Evolutionary conservation across 2,329 filamentous ascomycete genomes (phyloP).

Genomic region (Arthrobotrys pseudoclavata): DNA sequence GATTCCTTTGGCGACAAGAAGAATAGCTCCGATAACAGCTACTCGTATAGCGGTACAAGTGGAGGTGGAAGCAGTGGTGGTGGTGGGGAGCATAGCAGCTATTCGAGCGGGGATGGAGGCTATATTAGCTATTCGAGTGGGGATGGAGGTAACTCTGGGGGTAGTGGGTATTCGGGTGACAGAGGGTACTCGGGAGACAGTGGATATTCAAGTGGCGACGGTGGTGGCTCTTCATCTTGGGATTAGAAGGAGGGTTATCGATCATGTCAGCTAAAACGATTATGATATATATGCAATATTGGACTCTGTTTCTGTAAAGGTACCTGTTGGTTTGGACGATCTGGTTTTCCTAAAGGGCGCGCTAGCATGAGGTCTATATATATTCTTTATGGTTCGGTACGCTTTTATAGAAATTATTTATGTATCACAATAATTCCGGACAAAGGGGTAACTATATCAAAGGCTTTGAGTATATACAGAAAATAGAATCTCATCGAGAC

Average conservation of each 20-base stretch:
- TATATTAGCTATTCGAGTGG: background rate
- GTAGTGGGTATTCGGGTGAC: background rate
- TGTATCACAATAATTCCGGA: background rate
- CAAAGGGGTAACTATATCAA: background rate
- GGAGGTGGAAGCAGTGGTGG: background rate
- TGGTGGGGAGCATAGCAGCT: background rate
- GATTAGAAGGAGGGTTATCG: background rate
- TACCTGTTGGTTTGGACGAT: background rate
- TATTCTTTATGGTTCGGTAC: background rate
- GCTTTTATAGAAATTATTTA: background rate
- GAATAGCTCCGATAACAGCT: background rate
- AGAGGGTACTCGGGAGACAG: slow-evolving; percentile 3
- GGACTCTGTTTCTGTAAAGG: background rate
- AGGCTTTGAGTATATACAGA: slow-evolving; percentile 3
- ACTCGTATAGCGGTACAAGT: slow-evolving; percentile 7
- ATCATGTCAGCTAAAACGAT: background rate
- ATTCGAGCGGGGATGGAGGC: slow-evolving; percentile 8
- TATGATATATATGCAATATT: background rate
- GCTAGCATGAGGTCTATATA: background rate
- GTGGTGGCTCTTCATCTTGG: slow-evolving; percentile 14
- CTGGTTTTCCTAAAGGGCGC: background rate
- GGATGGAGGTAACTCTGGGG: slow-evolving; percentile 2
- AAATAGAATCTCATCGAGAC: background rate
- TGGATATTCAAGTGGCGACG: background rate
- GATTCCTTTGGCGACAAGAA: background rate